These are phyloP conservation scores for Dalbergia cultrata DNA, from an alignment of 306 rosid genomes.

Conservation along the genomic window DNA sequence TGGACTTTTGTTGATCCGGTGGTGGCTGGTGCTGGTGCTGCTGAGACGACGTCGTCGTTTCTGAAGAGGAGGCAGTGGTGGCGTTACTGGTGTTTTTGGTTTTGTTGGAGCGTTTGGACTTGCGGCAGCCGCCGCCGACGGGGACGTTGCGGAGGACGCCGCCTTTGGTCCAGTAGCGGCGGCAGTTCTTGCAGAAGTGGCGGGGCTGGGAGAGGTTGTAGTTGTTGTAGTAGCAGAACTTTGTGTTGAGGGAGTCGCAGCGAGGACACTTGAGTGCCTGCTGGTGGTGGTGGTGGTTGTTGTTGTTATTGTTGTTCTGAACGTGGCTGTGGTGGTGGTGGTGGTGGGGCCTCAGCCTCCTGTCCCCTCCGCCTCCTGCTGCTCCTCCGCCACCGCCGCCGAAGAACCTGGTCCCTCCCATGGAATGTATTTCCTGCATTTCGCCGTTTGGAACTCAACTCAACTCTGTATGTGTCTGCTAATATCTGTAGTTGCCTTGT, in stretches of 20 bases:
- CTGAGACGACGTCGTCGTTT: conserved; percentile 24
- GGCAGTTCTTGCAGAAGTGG: conserved; percentile 96
- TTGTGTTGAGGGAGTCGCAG: conserved; percentile 92
- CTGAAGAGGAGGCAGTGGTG: conserved; percentile 45
- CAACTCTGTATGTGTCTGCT: too few species aligned
- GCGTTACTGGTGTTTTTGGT: conserved; percentile 34
- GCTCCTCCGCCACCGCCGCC: conserved; percentile 34
- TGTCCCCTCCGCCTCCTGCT: conserved; percentile 51
- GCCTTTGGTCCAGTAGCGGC: conserved; percentile 98
- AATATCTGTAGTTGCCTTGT: too few species aligned
- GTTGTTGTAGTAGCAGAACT: conserved; percentile 96
- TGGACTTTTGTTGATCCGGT: conserved; percentile 55
- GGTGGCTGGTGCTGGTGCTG: conserved; percentile 3
- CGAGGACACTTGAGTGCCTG: conserved; percentile 88
- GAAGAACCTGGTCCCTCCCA: conserved; percentile 66
- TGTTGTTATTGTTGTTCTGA: conserved; percentile 7
- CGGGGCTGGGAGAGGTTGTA: conserved; percentile 99
- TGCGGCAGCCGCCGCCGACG: conserved; percentile 95
- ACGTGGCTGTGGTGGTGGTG: conserved; percentile 28
- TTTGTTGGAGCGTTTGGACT: conserved; percentile 79
- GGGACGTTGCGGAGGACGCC: conserved; percentile 99
- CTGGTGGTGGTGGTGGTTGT: conserved; percentile 22
- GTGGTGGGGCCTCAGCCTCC: conserved; percentile 67
- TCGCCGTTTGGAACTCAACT: neutral
- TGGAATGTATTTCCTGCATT: conserved; percentile 91